Conservation (phyloP, 495 filamentous ascomycete genomes). For the Collariella sp. region DNA sequence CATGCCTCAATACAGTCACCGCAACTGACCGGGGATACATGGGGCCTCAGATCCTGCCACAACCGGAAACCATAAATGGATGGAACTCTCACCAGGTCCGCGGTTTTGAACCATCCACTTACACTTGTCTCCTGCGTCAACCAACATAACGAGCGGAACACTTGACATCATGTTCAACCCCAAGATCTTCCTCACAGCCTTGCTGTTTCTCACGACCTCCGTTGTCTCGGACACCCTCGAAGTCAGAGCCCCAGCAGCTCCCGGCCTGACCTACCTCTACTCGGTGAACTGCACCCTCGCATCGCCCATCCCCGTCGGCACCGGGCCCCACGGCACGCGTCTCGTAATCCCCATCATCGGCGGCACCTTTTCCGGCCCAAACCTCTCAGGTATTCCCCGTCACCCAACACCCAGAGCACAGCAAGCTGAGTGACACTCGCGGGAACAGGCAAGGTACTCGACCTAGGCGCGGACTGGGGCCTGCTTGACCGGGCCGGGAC, state of each 20-base stretch:
- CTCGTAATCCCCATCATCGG: conserved; percentile 23
- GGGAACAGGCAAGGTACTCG: conserved; percentile 18
- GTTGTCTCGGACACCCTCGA: background rate
- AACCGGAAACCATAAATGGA: no score
- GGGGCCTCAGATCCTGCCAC: no score
- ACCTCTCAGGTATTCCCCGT: conserved; percentile 9
- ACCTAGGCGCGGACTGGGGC: conserved; percentile 27
- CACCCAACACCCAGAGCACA: no score
- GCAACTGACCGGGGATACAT: no score
- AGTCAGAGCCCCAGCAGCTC: conserved; percentile 7
- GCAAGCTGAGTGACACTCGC: background rate
- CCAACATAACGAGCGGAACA: no score
- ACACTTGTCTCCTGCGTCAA: no score
- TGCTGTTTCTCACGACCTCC: background rate
- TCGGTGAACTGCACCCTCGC: conserved; percentile 24
- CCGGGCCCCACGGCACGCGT: conserved; percentile 13
- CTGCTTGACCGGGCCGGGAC: conserved; percentile 16
- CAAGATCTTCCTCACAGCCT: background rate
- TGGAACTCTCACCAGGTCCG: no score
- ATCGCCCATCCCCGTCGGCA: conserved; percentile 11
- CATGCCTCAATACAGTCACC: no score
- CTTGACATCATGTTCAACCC: background rate
- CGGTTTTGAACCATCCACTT: background rate
- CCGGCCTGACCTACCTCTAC: conserved; percentile 21
- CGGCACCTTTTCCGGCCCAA: conserved; percentile 18